Percentiles rank a stretch among this genome's conserved stretches.
Evolutionary conservation across 805 yeast genomes (phyloP).

Genomic region (Ogataea zsoltii): DNA sequence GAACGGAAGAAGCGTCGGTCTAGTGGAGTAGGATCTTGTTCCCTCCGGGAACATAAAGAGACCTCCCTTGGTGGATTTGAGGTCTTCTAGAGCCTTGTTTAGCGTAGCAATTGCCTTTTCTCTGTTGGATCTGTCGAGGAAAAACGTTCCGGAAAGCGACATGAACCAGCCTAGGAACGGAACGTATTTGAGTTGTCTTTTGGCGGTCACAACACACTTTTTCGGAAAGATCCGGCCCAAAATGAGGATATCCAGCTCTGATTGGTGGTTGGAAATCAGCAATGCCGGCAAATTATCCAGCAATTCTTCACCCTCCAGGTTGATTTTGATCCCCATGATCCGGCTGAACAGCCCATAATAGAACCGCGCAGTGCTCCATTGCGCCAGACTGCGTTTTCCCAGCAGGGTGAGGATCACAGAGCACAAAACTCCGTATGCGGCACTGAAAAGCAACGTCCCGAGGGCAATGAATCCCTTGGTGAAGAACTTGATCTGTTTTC

Average conservation of each 20-base stretch:
- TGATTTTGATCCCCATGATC: slow-evolving; percentile 68
- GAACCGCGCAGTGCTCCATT: slow-evolving; percentile 86
- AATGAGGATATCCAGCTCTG: slow-evolving; percentile 79
- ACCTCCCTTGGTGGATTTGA: slow-evolving; percentile 67
- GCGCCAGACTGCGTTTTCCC: slow-evolving; percentile 80
- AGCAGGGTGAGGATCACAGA: slow-evolving; percentile 64
- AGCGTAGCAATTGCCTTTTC: slow-evolving; percentile 75
- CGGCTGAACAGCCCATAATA: slow-evolving; percentile 64
- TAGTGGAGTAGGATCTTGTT: slow-evolving; percentile 77
- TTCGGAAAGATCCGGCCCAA: slow-evolving; percentile 85
- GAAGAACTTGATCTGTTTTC: slow-evolving; percentile 49
- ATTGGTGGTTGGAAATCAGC: slow-evolving; percentile 85
- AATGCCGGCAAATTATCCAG: slow-evolving; percentile 70
- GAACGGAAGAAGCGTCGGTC: slow-evolving; percentile 76
- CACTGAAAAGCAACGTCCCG: slow-evolving; percentile 55
- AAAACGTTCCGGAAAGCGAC: slow-evolving; percentile 87
- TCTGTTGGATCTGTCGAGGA: slow-evolving; percentile 79
- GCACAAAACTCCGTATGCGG: slow-evolving; percentile 74
- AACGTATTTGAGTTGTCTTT: slow-evolving; percentile 74
- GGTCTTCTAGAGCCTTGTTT: slow-evolving; percentile 61
- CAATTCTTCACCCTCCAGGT: slow-evolving; percentile 64
- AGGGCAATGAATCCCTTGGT: slow-evolving; percentile 57
- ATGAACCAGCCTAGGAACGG: slow-evolving; percentile 98
- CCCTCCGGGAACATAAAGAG: slow-evolving; percentile 97
- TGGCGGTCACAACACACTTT: slow-evolving; percentile 90